A percentile compares a stretch with the other conserved stretches of the same genome.
These are phyloP conservation scores for Irpex lacteus DNA, from an alignment of 1,284 basidiomycete species.

Conservation along the genomic window DNA sequence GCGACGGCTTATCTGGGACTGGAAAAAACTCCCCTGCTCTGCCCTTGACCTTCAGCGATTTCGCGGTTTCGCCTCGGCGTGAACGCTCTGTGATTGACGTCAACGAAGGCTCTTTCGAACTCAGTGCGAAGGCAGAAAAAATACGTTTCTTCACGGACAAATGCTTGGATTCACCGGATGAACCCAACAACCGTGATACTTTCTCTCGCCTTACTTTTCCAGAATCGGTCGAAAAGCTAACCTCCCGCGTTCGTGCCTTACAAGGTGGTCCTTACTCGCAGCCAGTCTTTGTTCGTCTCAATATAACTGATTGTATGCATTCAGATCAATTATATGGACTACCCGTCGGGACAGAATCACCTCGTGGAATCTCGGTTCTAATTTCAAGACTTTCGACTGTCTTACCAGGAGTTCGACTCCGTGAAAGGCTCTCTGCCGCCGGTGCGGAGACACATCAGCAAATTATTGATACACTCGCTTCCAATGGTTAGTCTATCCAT, in stretches of 20 bases:
- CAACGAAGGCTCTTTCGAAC: slow-evolving; percentile 45
- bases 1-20: background rate
- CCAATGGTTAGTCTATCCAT: slow-evolving; percentile 32
- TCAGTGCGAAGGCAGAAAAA: slow-evolving; percentile 38
- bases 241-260: background rate
- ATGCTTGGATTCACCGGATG: background rate
- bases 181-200: background rate
- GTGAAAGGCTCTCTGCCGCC: slow-evolving; percentile 36
- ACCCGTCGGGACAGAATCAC: slow-evolving; percentile 41
- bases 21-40: slow-evolving; percentile 8
- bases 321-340: slow-evolving; percentile 40
- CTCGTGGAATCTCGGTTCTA: slow-evolving; percentile 34
- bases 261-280: background rate
- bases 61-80: slow-evolving; percentile 38
- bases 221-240: background rate
- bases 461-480: slow-evolving; percentile 41
- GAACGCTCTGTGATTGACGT: slow-evolving; percentile 37
- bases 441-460: slow-evolving; percentile 37
- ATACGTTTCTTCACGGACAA: slow-evolving; percentile 28
- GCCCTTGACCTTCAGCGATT: slow-evolving; percentile 34
- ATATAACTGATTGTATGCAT: background rate
- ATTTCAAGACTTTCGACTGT: slow-evolving; percentile 35
- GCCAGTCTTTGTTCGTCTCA: background rate
- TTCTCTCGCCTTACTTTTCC: background rate
- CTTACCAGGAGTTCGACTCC: slow-evolving; percentile 46